phyloP scores from a whole-genome alignment of 108 stramenopile species.

The Seminavis robusta region DNA sequence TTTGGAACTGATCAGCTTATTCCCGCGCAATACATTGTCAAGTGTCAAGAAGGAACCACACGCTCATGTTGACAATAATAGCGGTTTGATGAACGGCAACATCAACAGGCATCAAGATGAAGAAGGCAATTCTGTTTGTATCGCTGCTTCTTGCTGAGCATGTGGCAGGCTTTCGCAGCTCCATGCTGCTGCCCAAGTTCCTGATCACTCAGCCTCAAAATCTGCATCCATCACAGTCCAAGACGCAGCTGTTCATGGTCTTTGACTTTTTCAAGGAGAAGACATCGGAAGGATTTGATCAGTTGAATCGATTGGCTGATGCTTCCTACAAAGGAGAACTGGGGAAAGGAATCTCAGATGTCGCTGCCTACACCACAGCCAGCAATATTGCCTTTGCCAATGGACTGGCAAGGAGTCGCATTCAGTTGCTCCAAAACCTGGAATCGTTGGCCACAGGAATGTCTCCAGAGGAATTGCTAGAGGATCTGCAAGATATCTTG shows the following conservation, averaged over 20 bases:
- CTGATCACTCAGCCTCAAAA: no score
- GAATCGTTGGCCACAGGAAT: slow-evolving; percentile 52
- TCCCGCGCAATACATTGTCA: no score
- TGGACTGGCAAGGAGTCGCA: slow-evolving; percentile 75
- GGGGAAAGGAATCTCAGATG: slow-evolving; percentile 41
- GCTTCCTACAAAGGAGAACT: slow-evolving; percentile 39
- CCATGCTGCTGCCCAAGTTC: no score
- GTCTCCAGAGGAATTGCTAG: slow-evolving; percentile 45
- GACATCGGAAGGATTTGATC: slow-evolving; percentile 57
- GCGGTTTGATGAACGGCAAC: no score
- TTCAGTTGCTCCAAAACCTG: slow-evolving; percentile 59
- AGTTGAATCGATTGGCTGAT: slow-evolving; percentile 42
- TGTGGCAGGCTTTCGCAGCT: no score
- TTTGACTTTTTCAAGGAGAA: slow-evolving; percentile 85
- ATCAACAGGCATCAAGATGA: no score
- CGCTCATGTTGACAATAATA: no score
- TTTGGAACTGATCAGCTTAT: no score
- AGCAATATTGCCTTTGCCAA: slow-evolving; percentile 63
- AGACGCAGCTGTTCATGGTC: slow-evolving; percentile 49
- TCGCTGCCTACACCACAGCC: slow-evolving; percentile 43
- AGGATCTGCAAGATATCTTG: slow-evolving; percentile 68
- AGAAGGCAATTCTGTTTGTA: no score
- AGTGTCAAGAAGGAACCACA: no score
- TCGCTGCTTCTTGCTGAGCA: no score
- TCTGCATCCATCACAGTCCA: neutral